Evolutionary conservation across 441 rosid species (phyloP).

Genomic region (Populus hybrid): DNA sequence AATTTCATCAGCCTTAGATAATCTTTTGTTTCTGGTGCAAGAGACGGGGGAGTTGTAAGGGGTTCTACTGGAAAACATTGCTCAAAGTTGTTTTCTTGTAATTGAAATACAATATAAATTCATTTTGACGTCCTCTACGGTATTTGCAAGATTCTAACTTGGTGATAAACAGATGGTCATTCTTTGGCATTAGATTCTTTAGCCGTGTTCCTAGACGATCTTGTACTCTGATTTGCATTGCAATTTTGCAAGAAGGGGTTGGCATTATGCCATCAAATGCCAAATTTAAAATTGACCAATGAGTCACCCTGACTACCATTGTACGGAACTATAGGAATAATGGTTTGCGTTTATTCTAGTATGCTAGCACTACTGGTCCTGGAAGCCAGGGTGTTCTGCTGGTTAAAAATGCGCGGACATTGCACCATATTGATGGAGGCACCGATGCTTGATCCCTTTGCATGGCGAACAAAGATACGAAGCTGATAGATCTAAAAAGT

Average conservation of each 20-base stretch:
- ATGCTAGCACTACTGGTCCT: not conserved
- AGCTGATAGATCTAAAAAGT: not conserved
- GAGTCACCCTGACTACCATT: too few species aligned
- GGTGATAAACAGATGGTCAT: not conserved
- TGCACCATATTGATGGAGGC: not conserved
- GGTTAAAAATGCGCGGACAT: not conserved
- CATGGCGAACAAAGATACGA: not conserved
- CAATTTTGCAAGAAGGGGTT: not conserved
- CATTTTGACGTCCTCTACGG: not conserved
- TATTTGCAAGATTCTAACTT: not conserved
- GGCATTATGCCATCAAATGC: not conserved
- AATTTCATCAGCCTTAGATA: not conserved
- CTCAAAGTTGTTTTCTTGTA: not conserved
- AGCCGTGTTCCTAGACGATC: not conserved
- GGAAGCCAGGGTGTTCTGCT: not conserved
- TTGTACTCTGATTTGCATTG: not conserved
- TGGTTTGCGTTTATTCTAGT: not conserved
- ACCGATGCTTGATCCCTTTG: not conserved
- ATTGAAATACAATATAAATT: not conserved
- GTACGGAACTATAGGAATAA: not conserved
- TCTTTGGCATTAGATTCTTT: conserved; percentile 2
- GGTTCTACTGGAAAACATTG: not conserved
- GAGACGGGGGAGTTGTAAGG: not conserved
- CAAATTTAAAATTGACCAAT: not conserved
- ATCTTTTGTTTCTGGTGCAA: not conserved